Base-by-base conservation (phyloP, 352 stramenopile genomes). In the Albugo laibachii region DNA sequence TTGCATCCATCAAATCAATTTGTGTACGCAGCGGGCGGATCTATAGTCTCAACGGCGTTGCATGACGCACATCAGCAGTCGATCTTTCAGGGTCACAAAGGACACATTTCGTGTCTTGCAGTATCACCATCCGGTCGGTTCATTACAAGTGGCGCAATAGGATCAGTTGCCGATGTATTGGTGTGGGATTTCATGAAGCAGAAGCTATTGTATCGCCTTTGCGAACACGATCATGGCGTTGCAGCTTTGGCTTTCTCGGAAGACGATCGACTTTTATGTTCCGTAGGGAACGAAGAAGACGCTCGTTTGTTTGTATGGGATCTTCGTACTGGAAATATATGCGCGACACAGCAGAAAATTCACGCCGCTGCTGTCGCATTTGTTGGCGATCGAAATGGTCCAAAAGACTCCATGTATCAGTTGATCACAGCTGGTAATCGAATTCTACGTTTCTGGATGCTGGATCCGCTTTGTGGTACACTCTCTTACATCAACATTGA, bases 191-290 rank as follows among this genome's bases (percentile, higher is more conserved):
- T 88, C 45, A 48, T 62, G 19, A 55, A 63, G 31, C 64, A 69
- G 41, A 48, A 63, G n/a, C 41, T 91, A 13, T 52, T 86, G 5
- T 93, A 92, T 41, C 58, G 86, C 11, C 61, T 97, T 15, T 74
- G 66, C 2, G 88, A 97, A 53, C 85, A 97, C 64, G 87, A 97
- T 56, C 54, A 67, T 49, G 85, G 80, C n/a, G 70, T 96, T 42
- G 66, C 75, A 31, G 65, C 66, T 11, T 52, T 97, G 5, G 66
- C 69, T 12, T 96, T 97, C 52, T 95, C 80, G 5, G 68, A 96
- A 50, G 88, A 97, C 56, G 87, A 89, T 49, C 66, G 75, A 24
- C 57, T 96, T 31, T 55, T 96, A 5, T 85, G 69, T 50, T 80
- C 75, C 0, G 68, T 91, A 39, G 86, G 86, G 11, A 48, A 58